Percentiles rank a stretch among this genome's conserved stretches.
Conservation (phyloP, 257 asterid species). For the Solanum boliviense region DNA sequence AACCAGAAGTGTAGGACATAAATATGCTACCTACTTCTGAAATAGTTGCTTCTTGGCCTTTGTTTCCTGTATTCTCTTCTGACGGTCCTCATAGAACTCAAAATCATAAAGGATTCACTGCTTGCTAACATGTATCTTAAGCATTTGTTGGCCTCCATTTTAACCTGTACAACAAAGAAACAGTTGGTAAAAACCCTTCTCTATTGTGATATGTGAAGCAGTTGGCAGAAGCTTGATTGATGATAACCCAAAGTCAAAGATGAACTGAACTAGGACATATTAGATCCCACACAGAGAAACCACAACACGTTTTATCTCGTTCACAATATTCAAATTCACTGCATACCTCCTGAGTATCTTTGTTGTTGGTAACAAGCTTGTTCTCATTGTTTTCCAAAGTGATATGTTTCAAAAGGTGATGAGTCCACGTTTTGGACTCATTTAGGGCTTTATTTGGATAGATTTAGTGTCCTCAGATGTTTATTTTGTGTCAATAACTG, state of each 20-base stretch:
- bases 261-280: not conserved
- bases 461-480: no score
- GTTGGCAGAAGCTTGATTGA: not conserved
- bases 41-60: slow-evolving; percentile 38
- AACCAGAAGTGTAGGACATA: not conserved
- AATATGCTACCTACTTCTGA: slow-evolving; percentile 31
- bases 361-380: no score
- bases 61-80: slow-evolving; percentile 48
- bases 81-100: slow-evolving; percentile 63
- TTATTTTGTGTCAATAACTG: no score
- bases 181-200: not conserved
- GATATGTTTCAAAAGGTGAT: slow-evolving; percentile 24
- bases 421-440: no score
- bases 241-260: not conserved
- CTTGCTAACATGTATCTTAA: slow-evolving; percentile 25
- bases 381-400: no score
- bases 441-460: no score
- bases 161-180: slow-evolving; percentile 27
- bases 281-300: not conserved
- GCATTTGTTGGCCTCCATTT: slow-evolving; percentile 31
- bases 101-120: slow-evolving; percentile 61
- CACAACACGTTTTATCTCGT: no score
- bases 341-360: no score
- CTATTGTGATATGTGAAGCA: not conserved
- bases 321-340: no score